These are phyloP conservation scores for Tolypocladium endophyticum DNA, from an alignment of 2,329 filamentous ascomycete species.

Conservation along the genomic window DNA sequence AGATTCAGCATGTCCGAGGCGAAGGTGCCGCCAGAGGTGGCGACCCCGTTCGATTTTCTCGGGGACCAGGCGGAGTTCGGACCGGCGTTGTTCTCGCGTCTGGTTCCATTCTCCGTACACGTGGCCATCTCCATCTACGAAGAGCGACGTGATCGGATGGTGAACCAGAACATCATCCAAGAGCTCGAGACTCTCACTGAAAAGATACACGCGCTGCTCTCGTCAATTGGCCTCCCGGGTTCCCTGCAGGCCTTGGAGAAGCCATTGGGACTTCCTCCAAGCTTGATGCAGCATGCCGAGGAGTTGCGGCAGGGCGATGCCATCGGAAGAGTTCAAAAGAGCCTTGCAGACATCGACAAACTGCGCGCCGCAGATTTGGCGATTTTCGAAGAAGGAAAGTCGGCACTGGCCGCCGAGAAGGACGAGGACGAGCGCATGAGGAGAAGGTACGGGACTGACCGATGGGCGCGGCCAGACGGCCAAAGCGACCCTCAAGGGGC, in stretches of 20 bases:
- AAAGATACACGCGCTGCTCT: constrained; percentile 66
- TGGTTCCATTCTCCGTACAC: constrained; percentile 93
- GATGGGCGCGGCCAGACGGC: constrained; percentile 67
- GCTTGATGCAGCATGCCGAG: constrained; percentile 79
- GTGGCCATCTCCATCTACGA: constrained; percentile 93
- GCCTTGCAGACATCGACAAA: constrained; percentile 82
- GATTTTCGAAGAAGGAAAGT: constrained; percentile 74
- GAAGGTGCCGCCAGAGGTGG: constrained; percentile 70
- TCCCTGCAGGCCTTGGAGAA: constrained; percentile 93
- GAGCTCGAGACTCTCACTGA: constrained; percentile 75
- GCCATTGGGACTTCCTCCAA: constrained; percentile 78
- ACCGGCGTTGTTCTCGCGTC: constrained; percentile 73
- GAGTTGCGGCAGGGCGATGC: constrained; percentile 89
- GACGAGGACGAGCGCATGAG: constrained; percentile 72
- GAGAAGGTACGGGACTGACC: constrained; percentile 72
- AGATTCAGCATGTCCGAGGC: constrained; percentile 80
- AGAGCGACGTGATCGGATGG: constrained; percentile 77
- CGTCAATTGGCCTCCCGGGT: constrained; percentile 78
- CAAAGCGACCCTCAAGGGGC: constrained; percentile 52
- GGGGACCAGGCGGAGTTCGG: constrained; percentile 75
- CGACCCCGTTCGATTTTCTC: constrained; percentile 67
- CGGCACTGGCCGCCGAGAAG: constrained; percentile 67
- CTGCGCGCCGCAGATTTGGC: constrained; percentile 70
- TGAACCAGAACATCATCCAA: constrained; percentile 79
- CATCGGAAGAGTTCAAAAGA: constrained; percentile 62